Base-by-base conservation (phyloP, 495 filamentous ascomycete species). In the Aspergillus kassunensis region DNA sequence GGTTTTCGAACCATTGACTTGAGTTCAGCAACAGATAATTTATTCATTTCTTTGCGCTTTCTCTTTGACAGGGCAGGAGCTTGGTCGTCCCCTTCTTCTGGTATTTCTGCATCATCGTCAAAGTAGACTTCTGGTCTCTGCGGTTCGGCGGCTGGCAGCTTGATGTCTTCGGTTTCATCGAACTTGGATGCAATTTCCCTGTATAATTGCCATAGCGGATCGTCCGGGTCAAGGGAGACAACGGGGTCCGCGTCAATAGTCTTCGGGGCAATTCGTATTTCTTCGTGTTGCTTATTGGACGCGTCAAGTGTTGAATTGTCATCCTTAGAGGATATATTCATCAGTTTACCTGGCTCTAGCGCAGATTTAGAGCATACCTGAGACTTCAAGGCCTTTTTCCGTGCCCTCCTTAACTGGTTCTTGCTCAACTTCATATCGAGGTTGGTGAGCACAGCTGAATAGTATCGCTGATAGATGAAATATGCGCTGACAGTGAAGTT, bases 1-100 rank as follows among this genome's bases (percentile, higher is more conserved):
- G 93, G 93, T 58, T 91, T 93, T 58, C 79, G 78, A 39, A 96
- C 93, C 48, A 96, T 72, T 20, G 91, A 89, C 69, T 97, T 97
- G 40, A 98, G 79, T 67, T 97, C 90, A 31, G 93, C 93, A 30
- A 97, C 88, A 15, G 92, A 95, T 9, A 97, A 79, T 70, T 95
- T 96, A 73, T 86, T 92, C 61, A 87, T 68, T 72, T 87, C 84
- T 71, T 97, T 97, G 47, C 88, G 77, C 57, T 91, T 90, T 76
- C 96, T 96, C 71, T 96, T 97, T 20, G 90, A 96, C 39, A 98
- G 60, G 40, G 86, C 90, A 41, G 78, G 79, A 30, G 74, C 77
- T 20, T 73, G 70, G 27, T 53, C 42, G 6, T 86, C 79, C 50
- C 93, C 90, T 49, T 95, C 90, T 58, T 91, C 88, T 0, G 88